phyloP scores from a whole-genome alignment of 169 alveolate genomes.

The Eimeria maxima region DNA sequence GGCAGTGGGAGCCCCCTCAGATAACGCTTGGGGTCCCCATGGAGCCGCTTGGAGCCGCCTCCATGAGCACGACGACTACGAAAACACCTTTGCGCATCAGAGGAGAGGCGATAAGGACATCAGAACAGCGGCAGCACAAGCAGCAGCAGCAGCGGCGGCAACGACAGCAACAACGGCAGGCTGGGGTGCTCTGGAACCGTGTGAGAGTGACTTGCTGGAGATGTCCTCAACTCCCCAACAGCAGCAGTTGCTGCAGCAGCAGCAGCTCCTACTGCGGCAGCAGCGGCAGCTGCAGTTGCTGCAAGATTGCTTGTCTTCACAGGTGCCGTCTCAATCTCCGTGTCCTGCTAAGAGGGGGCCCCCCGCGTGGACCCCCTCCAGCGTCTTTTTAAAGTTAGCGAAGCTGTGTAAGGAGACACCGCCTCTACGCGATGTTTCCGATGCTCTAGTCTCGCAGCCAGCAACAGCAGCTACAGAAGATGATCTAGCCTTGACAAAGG shows the following conservation, averaged over 20 bases:
- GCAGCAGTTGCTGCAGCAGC: conserved; percentile 45
- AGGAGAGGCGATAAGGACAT: neutral
- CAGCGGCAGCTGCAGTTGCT: conserved; percentile 36
- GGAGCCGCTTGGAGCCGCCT: neutral
- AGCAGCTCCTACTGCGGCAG: neutral
- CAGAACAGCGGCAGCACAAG: neutral
- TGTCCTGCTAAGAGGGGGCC: conserved; percentile 34
- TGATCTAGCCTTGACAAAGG: neutral
- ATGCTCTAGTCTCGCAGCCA: conserved; percentile 15
- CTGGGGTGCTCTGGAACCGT: neutral
- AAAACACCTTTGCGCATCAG: neutral
- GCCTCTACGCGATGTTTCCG: neutral
- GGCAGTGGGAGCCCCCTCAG: conserved; percentile 2
- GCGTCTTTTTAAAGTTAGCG: neutral
- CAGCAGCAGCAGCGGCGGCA: conserved; percentile 44
- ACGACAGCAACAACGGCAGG: conserved; percentile 17
- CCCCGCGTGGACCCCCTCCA: neutral
- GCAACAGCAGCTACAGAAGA: neutral
- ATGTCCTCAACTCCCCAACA: conserved; percentile 21
- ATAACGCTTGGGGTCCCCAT: conserved; percentile 3
- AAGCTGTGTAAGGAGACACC: neutral
- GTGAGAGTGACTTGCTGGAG: conserved; percentile 8
- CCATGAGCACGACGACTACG: conserved; percentile 11
- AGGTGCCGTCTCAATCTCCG: neutral
- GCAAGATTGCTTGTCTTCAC: conserved; percentile 40